A percentile compares a stretch with the other conserved stretches of the same genome.
phyloP scores from a whole-genome alignment of 1,284 basidiomycete genomes.

The Amylostereum areolatum region DNA sequence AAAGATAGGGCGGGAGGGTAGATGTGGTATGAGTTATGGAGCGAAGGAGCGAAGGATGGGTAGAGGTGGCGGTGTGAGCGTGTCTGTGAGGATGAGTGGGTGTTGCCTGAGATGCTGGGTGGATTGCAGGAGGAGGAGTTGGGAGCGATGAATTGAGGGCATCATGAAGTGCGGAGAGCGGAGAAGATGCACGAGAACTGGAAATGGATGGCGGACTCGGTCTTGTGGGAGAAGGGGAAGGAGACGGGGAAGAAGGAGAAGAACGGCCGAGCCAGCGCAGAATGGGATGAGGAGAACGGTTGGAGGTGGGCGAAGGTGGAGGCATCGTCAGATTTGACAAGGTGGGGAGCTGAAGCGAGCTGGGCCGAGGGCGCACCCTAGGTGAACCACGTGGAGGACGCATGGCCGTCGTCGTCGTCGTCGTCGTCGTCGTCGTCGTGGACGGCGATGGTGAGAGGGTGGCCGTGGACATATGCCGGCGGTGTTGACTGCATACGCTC shows the following conservation, averaged over 20 bases:
- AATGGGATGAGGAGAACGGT: conserved; percentile 26
- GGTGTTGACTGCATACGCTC: background rate
- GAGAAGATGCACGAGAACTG: conserved; percentile 14
- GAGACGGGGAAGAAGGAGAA: conserved; percentile 17
- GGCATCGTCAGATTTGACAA: conserved; percentile 7
- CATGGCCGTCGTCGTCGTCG: background rate
- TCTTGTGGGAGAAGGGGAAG: conserved; percentile 17
- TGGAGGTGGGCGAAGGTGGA: conserved; percentile 10
- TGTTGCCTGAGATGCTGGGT: background rate
- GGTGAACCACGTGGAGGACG: conserved; percentile 2
- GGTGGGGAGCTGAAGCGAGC: background rate
- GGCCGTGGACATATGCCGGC: background rate
- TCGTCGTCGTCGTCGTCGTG: too few relatives aligned
- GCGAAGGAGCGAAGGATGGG: conserved; percentile 31
- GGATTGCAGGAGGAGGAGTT: conserved; percentile 10
- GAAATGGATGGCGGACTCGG: conserved; percentile 16
- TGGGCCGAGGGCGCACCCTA: background rate
- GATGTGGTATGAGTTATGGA: background rate
- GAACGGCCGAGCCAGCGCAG: conserved; percentile 43
- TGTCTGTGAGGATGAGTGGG: conserved; percentile 5
- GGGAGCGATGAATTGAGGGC: conserved; percentile 23
- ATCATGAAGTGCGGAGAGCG: conserved; percentile 30
- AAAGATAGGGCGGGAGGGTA: background rate
- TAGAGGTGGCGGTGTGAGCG: conserved; percentile 27
- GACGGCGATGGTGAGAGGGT: background rate